Base-by-base conservation (phyloP, 2,329 filamentous ascomycete species). In the Claviceps arundinis region DNA sequence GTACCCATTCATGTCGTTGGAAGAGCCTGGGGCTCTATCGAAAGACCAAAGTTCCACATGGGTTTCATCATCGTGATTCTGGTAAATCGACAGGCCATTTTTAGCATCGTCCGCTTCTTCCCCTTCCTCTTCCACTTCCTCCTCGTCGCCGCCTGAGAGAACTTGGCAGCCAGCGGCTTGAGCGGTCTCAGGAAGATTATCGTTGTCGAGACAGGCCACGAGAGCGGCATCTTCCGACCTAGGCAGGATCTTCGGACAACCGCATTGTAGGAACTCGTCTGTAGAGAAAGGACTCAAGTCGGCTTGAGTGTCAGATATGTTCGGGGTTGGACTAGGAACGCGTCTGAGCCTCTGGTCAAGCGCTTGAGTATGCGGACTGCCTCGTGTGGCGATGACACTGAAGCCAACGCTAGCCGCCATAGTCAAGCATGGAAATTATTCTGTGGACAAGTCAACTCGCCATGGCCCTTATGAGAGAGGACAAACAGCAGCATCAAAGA, bases 141-240 rank as follows among this genome's bases (percentile, higher is more conserved):
- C 70, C 51, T 70, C 67, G 51, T 67, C 63, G 52, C 70, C 71
- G 2, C 68, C 69, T 22, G 74, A 71, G 47, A 86, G 69, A 22
- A 77, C 73, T 57, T 73, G 64, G 56, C 70, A 68, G 56, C 74
- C 76, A 53, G 80, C 84, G 61, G 69, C 63, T 57, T 68, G 69
- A 53, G 82, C 82, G 61, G 88, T 77, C 49, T 89, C 82, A 49
- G 78, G 81, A 58, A 73, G 73, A 61, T 81, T 80, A 61, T 81
- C 80, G 62, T 73, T 78, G 59, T 72, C 78, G 70, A 90, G 75
- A 64, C 75, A 73, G 53, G 71, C 68, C 56, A 91, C 75, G 65
- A 91, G 73, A 57, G 87, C 81, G 59, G 74, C 78, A 75, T 86
- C 81, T 59, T 77, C 80, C 62, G 78, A 77, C 60, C 70, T 79